Evolutionary conservation across 1,284 basidiomycete genomes (phyloP).

Genomic region (Peniophora sp.): DNA sequence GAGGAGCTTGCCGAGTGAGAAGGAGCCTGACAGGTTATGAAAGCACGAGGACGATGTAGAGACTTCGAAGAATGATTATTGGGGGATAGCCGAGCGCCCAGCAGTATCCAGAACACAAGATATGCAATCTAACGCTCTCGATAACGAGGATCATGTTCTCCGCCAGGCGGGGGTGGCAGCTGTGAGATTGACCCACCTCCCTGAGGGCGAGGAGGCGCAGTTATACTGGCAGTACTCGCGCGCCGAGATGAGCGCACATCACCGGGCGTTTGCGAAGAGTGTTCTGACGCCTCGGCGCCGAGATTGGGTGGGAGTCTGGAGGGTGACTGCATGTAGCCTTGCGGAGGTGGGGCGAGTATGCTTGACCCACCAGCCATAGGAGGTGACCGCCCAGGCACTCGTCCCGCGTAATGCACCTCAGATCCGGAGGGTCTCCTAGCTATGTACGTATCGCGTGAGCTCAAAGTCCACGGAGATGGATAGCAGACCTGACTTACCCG

Average conservation of each 20-base stretch:
- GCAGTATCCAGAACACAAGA: too few species aligned
- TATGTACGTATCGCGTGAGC: slow-evolving; percentile 20
- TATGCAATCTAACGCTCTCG: too few species aligned
- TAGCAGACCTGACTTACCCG: slow-evolving; percentile 19
- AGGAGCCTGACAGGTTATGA: too few species aligned
- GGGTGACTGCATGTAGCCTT: background rate
- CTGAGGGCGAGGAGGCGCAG: background rate
- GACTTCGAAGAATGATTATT: too few species aligned
- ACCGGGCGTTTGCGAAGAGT: background rate
- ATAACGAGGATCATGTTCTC: too few species aligned
- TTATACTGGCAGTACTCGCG: background rate
- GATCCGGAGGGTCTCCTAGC: slow-evolving; percentile 48
- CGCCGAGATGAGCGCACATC: background rate
- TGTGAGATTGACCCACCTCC: too few species aligned
- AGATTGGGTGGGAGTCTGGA: slow-evolving; percentile 4
- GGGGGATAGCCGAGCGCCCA: too few species aligned
- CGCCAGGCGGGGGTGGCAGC: too few species aligned
- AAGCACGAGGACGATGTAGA: too few species aligned
- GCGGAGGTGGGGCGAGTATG: slow-evolving; percentile 7
- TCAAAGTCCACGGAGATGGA: slow-evolving; percentile 25
- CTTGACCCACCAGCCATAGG: slow-evolving; percentile 22
- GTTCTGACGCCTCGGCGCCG: background rate
- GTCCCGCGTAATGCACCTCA: slow-evolving; percentile 41
- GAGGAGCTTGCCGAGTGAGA: too few species aligned
- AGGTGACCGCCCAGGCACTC: slow-evolving; percentile 38